These are phyloP conservation scores for Epichloe typhina DNA, from an alignment of 2,329 filamentous ascomycete species.

Conservation along the genomic window DNA sequence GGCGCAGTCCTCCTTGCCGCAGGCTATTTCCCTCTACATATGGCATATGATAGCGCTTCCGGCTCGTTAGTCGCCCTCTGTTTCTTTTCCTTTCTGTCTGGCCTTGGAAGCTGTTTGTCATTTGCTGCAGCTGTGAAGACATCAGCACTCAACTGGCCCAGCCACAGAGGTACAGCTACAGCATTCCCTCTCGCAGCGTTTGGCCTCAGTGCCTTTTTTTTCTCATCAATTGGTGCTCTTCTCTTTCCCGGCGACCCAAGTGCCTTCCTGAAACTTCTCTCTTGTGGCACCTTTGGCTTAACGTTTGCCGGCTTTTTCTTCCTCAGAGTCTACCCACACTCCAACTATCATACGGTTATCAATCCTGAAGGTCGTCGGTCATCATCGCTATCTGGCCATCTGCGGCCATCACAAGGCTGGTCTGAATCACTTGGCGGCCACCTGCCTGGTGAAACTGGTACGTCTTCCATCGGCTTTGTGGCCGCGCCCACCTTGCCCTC, in stretches of 20 bases:
- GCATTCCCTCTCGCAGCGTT: slow-evolving; percentile 89
- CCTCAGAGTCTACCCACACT: slow-evolving; percentile 51
- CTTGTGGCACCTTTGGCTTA: slow-evolving; percentile 64
- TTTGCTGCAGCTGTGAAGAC: slow-evolving; percentile 78
- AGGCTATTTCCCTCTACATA: slow-evolving; percentile 78
- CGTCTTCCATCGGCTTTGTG: slow-evolving; percentile 24
- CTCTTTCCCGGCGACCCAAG: slow-evolving; percentile 75
- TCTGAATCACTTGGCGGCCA: slow-evolving; percentile 13
- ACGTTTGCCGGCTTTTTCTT: slow-evolving; percentile 74
- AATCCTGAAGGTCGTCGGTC: slow-evolving; percentile 9
- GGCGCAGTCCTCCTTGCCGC: slow-evolving; percentile 59
- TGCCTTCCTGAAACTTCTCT: slow-evolving; percentile 66
- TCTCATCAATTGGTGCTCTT: slow-evolving; percentile 65
- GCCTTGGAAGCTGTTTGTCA: slow-evolving; percentile 80
- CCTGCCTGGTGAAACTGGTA: slow-evolving; percentile 50
- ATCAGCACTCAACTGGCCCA: slow-evolving; percentile 83
- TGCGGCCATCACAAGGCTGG: background rate
- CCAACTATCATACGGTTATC: slow-evolving; percentile 45
- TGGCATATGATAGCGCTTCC: slow-evolving; percentile 58
- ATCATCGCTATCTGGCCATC: background rate
- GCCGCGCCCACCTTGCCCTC: background rate
- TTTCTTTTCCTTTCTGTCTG: slow-evolving; percentile 74
- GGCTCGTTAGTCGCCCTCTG: slow-evolving; percentile 53
- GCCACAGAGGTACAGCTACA: slow-evolving; percentile 82
- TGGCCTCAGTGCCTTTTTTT: slow-evolving; percentile 96